Evolutionary conservation across 176 grass and related monocot genomes (phyloP), one percentile per base, ranked within the genome.

Genomic region (Microstegium vimineum): DNA sequence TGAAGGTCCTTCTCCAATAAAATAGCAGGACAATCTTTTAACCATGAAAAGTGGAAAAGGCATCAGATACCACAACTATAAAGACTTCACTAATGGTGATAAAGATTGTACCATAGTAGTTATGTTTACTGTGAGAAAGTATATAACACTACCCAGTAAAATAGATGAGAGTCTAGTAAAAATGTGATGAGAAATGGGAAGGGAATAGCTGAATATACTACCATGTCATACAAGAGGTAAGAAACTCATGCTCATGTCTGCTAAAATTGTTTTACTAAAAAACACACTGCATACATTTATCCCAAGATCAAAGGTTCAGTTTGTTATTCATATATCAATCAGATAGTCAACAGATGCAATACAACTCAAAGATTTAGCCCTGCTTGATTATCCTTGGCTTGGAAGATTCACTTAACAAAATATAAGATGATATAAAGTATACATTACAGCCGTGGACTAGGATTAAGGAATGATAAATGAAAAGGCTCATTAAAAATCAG

Each of bases 291-390:
- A 17, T 36, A 57, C 38, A 40, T 9, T 66, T 59, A 85, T 7
- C 46, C 18, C 8, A 61, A 78, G 30, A 25, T 76, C 49, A 76
- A 6, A 69, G 6, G 62, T 75, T 79, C 54, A 85, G 66, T 51
- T 32, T 75, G 33, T 61, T 41, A 80, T n/a, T 54, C 68, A 20
- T 79, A 22, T 25, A 71, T 75, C 28, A 64, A 76, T 61, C 22
- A 60, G 28, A 81, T 23, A 68, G 60, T 47, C 67, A n/a, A 69
- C 32, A 34, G 14, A 74, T 74, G 61, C 11, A 40, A 36, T 18
- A 84, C 56, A 75, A 17, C 43, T 66, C 63, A 32, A 87, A 60
- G 27, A 33, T 33, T 28, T 26, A 71, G 31, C 27, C 42, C 2
- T 22, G 8, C 4, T 28, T 15, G 10, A 52, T 47, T 46, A 73